phyloP scores from a whole-genome alignment of 768 basidiomycete species.

The Termitomyces sp. region DNA sequence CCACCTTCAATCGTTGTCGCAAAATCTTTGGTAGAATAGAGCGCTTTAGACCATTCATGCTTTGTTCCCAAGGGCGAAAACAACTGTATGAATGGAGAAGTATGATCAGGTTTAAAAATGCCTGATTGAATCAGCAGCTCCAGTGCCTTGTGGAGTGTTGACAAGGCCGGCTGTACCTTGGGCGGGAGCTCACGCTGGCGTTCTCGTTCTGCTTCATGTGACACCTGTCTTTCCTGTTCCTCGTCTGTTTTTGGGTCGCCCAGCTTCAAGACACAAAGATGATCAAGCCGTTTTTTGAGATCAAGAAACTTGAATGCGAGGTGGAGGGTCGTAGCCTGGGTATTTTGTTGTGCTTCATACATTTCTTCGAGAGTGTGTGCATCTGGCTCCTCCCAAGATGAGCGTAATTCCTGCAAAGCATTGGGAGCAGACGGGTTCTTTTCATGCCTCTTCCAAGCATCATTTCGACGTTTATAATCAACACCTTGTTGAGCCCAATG shows the following conservation, averaged over 20 bases:
- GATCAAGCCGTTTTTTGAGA: slow-evolving; percentile 19
- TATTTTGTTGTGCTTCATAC: slow-evolving; percentile 28
- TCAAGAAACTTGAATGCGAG: slow-evolving; percentile 6
- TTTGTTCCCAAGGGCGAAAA: not conserved
- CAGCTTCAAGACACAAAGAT: slow-evolving; percentile 21
- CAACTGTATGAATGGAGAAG: not conserved
- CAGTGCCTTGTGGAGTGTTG: slow-evolving; percentile 1
- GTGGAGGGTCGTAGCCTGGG: not conserved
- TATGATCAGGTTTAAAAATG: not conserved
- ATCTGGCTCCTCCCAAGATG: not conserved
- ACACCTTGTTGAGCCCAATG: not conserved
- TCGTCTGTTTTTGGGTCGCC: slow-evolving; percentile 26
- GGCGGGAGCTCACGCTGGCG: slow-evolving; percentile 5
- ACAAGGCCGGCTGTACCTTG: not conserved
- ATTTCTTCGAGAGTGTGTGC: not conserved
- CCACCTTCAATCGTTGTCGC: not conserved
- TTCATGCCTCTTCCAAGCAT: not conserved
- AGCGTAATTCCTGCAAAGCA: not conserved
- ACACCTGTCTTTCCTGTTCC: slow-evolving; percentile 46
- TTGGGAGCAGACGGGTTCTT: not conserved
- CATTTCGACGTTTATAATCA: not conserved
- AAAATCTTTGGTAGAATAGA: not conserved
- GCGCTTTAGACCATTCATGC: not conserved
- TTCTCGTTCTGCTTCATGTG: slow-evolving; percentile 36
- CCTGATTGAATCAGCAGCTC: not conserved